phyloP scores from a whole-genome alignment of 352 stramenopile genomes.

The Lagenidium sp. region DNA sequence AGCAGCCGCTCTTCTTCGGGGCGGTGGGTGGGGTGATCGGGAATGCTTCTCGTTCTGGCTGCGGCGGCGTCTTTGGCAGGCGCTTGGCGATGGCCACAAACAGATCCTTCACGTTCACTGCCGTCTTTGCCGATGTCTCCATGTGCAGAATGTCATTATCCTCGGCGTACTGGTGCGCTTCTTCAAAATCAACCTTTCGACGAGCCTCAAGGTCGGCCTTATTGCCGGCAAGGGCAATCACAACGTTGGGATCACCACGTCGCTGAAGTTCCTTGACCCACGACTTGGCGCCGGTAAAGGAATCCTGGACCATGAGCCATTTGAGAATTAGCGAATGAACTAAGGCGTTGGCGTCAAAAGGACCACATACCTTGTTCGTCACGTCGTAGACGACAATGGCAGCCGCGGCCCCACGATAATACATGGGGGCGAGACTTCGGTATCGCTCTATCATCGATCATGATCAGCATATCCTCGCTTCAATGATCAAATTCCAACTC shows the following conservation, averaged over 20 bases:
- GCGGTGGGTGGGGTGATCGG: constrained; percentile 69
- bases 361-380: constrained; percentile 91
- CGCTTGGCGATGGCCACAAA: constrained; percentile 96
- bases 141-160: constrained; percentile 99
- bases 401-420: constrained; percentile 93
- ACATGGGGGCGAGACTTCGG: constrained; percentile 96
- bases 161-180: constrained; percentile 97
- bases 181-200: constrained; percentile 95
- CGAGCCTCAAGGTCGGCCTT: constrained; percentile 97
- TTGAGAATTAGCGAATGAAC: no score
- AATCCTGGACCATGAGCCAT: constrained; percentile 60
- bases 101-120: constrained; percentile 98
- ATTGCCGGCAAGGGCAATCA: constrained; percentile 96
- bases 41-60: constrained; percentile 78
- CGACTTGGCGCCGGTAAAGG: constrained; percentile 96
- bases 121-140: constrained; percentile 99
- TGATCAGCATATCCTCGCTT: constrained; percentile 2
- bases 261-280: constrained; percentile 99
- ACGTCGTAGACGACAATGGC: constrained; percentile 97
- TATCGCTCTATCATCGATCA: constrained; percentile 82
- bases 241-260: constrained; percentile 95
- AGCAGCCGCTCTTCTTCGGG: constrained; percentile 78
- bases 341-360: no score
- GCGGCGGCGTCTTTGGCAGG: constrained; percentile 74
- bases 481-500: not conserved